A percentile compares a stretch with the other conserved stretches of the same genome.
phyloP scores from a whole-genome alignment of 495 filamentous ascomycete genomes.

The Aspergillus steynii region DNA sequence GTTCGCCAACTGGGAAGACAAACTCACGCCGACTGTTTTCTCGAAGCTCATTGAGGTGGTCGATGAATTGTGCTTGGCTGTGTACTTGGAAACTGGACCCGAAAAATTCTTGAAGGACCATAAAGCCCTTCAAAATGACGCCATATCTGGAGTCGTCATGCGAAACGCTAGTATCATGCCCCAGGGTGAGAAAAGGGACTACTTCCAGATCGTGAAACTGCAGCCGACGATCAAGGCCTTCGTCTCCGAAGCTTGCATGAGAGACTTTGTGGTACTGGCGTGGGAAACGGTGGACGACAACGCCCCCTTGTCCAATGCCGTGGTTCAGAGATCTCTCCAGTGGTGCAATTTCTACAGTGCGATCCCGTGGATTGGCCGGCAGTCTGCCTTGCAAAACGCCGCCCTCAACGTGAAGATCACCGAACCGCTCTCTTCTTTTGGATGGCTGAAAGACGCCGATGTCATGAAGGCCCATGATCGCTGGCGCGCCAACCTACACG shows the following conservation, averaged over 20 bases:
- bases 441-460: slow-evolving; percentile 56
- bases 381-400: slow-evolving; percentile 43
- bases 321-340: slow-evolving; percentile 52
- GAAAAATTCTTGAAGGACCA: slow-evolving; percentile 49
- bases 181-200: slow-evolving; percentile 49
- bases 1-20: slow-evolving; percentile 49
- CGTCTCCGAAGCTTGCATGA: slow-evolving; percentile 51
- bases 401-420: slow-evolving; percentile 32
- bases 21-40: slow-evolving; percentile 33
- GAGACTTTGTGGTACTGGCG: slow-evolving; percentile 45
- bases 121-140: slow-evolving; percentile 34
- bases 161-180: slow-evolving; percentile 51
- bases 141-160: slow-evolving; percentile 47
- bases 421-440: slow-evolving; percentile 54
- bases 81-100: slow-evolving; percentile 51
- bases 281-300: slow-evolving; percentile 60
- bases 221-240: slow-evolving; percentile 53
- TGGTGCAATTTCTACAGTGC: slow-evolving; percentile 61
- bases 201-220: slow-evolving; percentile 45
- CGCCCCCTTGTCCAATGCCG: slow-evolving; percentile 46
- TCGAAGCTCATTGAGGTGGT: slow-evolving; percentile 38
- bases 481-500: slow-evolving; percentile 47
- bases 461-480: slow-evolving; percentile 53
- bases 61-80: slow-evolving; percentile 37
- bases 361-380: slow-evolving; percentile 50